These are phyloP conservation scores for Saturnispora besseyi DNA, from an alignment of 805 yeast genomes.

Conservation along the genomic window DNA sequence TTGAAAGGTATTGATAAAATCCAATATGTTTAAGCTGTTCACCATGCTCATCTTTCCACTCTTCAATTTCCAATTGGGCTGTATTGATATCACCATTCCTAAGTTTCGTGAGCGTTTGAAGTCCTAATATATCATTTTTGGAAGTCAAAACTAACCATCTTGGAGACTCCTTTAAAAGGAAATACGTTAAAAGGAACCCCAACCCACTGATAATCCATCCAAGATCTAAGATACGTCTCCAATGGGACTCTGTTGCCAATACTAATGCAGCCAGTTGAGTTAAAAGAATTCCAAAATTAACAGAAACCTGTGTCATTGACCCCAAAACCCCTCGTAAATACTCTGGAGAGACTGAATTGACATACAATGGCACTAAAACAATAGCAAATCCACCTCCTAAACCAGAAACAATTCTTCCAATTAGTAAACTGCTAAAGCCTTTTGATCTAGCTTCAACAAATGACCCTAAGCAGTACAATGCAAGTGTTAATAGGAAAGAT, in stretches of 20 bases:
- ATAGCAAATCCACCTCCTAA: slow-evolving; percentile 81
- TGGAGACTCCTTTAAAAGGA: slow-evolving; percentile 65
- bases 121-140: slow-evolving; percentile 28
- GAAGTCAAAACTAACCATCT: slow-evolving; percentile 54
- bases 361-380: slow-evolving; percentile 75
- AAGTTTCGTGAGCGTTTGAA: slow-evolving; percentile 31
- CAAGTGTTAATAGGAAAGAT: slow-evolving; percentile 42
- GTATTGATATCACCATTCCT: slow-evolving; percentile 15
- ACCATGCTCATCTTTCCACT: slow-evolving; percentile 25
- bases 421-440: slow-evolving; percentile 33
- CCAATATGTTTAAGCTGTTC: slow-evolving; percentile 19
- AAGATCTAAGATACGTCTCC: slow-evolving; percentile 64
- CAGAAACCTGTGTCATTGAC: slow-evolving; percentile 79
- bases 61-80: slow-evolving; percentile 20
- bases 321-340: slow-evolving; percentile 71
- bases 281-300: slow-evolving; percentile 74
- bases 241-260: slow-evolving; percentile 55
- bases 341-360: slow-evolving; percentile 72
- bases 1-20: slow-evolving; percentile 37
- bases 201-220: slow-evolving; percentile 48
- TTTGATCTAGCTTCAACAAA: slow-evolving; percentile 45
- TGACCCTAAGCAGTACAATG: slow-evolving; percentile 54
- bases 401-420: slow-evolving; percentile 76
- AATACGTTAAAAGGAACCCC: slow-evolving; percentile 35
- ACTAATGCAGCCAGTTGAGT: slow-evolving; percentile 68